Percentiles rank a stretch among this genome's conserved stretches.
phyloP scores from a whole-genome alignment of 495 filamentous ascomycete species.

The Neurospora sp. region DNA sequence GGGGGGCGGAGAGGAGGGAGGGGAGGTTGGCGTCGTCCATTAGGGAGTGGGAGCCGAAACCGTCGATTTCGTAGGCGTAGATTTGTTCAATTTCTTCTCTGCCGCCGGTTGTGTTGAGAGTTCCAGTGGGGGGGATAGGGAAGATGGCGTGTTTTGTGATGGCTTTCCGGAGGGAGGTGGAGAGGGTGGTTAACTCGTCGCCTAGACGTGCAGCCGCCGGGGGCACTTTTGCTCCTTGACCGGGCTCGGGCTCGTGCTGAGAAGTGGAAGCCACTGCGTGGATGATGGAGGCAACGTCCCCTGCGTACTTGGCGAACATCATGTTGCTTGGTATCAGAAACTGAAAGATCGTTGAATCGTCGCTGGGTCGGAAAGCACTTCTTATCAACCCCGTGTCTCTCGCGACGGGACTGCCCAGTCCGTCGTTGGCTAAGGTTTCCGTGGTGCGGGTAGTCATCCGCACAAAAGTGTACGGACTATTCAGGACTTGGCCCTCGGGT shows the following conservation, averaged over 20 bases:
- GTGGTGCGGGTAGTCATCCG: constrained; percentile 41
- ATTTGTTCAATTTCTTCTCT: constrained; percentile 22
- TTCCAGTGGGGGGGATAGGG: not conserved
- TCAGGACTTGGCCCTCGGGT: constrained; percentile 41
- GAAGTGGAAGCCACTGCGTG: not conserved
- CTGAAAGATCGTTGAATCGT: constrained; percentile 49
- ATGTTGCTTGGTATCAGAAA: constrained; percentile 57
- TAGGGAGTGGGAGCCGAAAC: constrained; percentile 40
- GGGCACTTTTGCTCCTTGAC: constrained; percentile 4
- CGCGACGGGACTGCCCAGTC: constrained; percentile 47
- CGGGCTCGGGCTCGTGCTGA: constrained; percentile 15
- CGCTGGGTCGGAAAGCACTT: constrained; percentile 53
- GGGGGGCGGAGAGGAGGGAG: constrained; percentile 41
- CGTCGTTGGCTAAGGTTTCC: constrained; percentile 51
- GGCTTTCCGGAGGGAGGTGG: constrained; percentile 33
- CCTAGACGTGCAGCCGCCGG: constrained; percentile 25
- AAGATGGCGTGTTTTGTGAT: constrained; percentile 44
- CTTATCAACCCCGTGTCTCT: constrained; percentile 50
- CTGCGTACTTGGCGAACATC: constrained; percentile 53
- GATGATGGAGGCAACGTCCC: constrained; percentile 39
- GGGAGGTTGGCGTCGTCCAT: constrained; percentile 60
- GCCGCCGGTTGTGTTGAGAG: not conserved
- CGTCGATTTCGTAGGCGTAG: constrained; percentile 54
- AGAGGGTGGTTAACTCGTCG: constrained; percentile 38
- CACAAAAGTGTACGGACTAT: constrained; percentile 46